These are phyloP conservation scores for Coemansia sp. DNA, from an alignment of 192 early-diverging fungal genomes.

Conservation along the genomic window DNA sequence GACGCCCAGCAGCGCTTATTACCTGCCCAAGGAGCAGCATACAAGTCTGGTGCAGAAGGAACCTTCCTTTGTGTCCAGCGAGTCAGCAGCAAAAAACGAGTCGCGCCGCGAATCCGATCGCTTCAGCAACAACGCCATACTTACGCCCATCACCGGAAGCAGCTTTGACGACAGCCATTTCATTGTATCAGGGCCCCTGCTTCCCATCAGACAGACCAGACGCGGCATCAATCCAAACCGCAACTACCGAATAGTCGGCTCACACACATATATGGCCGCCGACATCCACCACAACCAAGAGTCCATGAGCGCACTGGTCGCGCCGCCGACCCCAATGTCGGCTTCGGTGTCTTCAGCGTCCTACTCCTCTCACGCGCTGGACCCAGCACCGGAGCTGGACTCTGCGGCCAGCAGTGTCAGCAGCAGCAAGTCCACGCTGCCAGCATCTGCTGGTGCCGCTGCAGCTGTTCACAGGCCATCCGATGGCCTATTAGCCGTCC, in stretches of 20 bases:
- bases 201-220: slow-evolving; percentile 43
- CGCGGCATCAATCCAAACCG: slow-evolving; percentile 43
- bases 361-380: slow-evolving; percentile 24
- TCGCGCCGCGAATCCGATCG: background rate
- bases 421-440: slow-evolving; percentile 40
- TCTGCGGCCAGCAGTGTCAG: slow-evolving; percentile 26
- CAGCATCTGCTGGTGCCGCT: background rate
- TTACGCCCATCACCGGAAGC: slow-evolving; percentile 19
- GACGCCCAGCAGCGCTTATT: background rate
- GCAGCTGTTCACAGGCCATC: background rate
- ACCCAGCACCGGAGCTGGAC: slow-evolving; percentile 13
- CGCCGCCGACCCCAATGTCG: slow-evolving; percentile 50
- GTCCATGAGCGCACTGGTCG: slow-evolving; percentile 11
- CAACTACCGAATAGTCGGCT: slow-evolving; percentile 44
- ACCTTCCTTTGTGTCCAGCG: background rate
- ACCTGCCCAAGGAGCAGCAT: background rate
- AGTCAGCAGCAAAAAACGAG: background rate
- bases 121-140: slow-evolving; percentile 3
- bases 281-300: slow-evolving; percentile 22
- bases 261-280: slow-evolving; percentile 18
- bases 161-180: slow-evolving; percentile 37
- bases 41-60: background rate
- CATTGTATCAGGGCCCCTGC: slow-evolving; percentile 45
- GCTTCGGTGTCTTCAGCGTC: slow-evolving; percentile 39
- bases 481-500: slow-evolving; percentile 8